These are phyloP conservation scores for Aspergillus coremiiformis DNA, from an alignment of 495 filamentous ascomycete species.

Conservation along the genomic window DNA sequence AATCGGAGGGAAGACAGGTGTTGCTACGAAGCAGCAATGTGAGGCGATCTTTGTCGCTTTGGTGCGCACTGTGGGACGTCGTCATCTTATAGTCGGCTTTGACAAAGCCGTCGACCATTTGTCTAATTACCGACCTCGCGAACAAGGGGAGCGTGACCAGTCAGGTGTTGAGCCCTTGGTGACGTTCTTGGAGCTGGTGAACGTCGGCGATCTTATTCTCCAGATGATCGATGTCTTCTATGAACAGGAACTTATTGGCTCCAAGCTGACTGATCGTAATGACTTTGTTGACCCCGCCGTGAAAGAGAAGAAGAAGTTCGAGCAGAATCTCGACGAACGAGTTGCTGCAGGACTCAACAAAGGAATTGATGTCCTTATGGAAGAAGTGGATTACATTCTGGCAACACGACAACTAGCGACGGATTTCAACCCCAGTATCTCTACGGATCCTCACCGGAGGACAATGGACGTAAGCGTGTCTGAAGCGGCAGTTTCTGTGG, in stretches of 20 bases:
- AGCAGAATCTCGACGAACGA: constrained; percentile 97
- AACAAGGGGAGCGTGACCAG: constrained; percentile 63
- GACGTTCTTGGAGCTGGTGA: constrained; percentile 94
- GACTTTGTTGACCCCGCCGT: constrained; percentile 90
- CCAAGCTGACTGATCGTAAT: constrained; percentile 79
- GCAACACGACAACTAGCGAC: constrained; percentile 79
- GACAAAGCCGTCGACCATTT: constrained; percentile 88
- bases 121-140: constrained; percentile 82
- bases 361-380: constrained; percentile 97
- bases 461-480: constrained; percentile 75
- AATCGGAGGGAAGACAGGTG: constrained; percentile 69
- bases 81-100: constrained; percentile 89
- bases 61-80: constrained; percentile 70
- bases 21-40: constrained; percentile 84
- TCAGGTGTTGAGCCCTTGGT: constrained; percentile 82
- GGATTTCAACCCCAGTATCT: constrained; percentile 78
- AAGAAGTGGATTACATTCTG: constrained; percentile 92
- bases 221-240: constrained; percentile 99
- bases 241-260: constrained; percentile 80
- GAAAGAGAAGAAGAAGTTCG: constrained; percentile 95
- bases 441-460: constrained; percentile 36
- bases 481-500: constrained; percentile 65
- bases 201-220: constrained; percentile 94
- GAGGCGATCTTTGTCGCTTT: constrained; percentile 80
- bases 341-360: constrained; percentile 94